phyloP scores from a whole-genome alignment of 108 stramenopile genomes.

The Phaeodactylum tricornutum region DNA sequence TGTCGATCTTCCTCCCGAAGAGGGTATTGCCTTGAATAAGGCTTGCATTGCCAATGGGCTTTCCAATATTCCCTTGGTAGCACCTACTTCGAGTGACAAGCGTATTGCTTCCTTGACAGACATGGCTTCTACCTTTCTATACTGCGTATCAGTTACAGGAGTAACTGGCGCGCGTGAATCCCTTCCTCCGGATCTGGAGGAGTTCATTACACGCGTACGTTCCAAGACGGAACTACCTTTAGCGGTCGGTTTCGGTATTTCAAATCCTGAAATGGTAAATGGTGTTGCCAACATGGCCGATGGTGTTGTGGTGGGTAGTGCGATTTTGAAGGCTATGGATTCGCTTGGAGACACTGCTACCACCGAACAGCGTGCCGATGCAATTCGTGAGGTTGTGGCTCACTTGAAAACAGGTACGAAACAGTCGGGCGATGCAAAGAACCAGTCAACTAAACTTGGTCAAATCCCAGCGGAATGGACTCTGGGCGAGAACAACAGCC shows the following conservation, averaged over 20 bases:
- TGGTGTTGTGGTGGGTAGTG: conserved; percentile 96
- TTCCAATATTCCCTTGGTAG: conserved; percentile 90
- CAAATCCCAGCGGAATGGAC: conserved; percentile 44
- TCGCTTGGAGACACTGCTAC: conserved; percentile 52
- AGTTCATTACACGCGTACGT: conserved; percentile 85
- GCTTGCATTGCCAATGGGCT: conserved; percentile 79
- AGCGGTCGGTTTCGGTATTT: conserved; percentile 97
- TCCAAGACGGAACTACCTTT: conserved; percentile 82
- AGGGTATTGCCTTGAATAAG: conserved; percentile 73
- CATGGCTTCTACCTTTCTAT: conserved; percentile 86
- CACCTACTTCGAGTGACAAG: conserved; percentile 93
- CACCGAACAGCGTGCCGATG: conserved; percentile 64
- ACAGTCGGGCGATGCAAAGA: conserved; percentile 42
- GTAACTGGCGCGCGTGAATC: conserved; percentile 85
- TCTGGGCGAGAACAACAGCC: conserved; percentile 24
- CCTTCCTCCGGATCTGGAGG: conserved; percentile 81
- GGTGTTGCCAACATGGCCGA: conserved; percentile 87
- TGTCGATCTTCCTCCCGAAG: conserved; percentile 96
- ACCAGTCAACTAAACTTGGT: conserved; percentile 73
- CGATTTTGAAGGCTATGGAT: conserved; percentile 90
- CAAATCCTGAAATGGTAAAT: conserved; percentile 79
- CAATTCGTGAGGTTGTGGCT: conserved; percentile 59
- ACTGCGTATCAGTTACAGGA: conserved; percentile 96
- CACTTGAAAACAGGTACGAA: conserved; percentile 54
- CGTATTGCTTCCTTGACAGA: conserved; percentile 81